Conservation (phyloP, 306 rosid species). For the Gastrolobium villosum region DNA sequence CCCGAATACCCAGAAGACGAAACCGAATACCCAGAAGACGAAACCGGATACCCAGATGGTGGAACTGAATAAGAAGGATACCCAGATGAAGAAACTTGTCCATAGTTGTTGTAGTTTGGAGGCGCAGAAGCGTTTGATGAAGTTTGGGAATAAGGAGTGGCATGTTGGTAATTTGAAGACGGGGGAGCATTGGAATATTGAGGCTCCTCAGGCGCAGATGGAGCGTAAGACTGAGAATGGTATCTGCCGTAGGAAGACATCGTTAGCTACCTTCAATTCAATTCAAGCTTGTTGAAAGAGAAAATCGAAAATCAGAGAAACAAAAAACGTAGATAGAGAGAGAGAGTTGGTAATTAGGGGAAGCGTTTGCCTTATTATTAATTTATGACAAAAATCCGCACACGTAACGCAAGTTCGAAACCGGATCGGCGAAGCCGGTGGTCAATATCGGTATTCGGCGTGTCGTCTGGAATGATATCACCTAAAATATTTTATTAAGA, state of each 20-base stretch:
- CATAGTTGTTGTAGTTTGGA: constrained; percentile 42
- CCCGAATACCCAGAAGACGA: constrained; percentile 48
- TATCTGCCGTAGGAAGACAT: constrained; percentile 68
- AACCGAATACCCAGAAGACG: constrained; percentile 44
- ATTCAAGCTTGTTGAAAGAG: background rate
- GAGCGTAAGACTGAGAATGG: constrained; percentile 57
- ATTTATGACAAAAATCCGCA: no score
- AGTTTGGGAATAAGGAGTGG: constrained; percentile 25
- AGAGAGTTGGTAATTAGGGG: background rate
- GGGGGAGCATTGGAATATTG: constrained; percentile 27
- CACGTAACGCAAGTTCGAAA: no score
- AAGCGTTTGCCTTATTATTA: no score
- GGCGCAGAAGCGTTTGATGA: constrained; percentile 10
- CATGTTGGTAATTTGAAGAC: constrained; percentile 41
- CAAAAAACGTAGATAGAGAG: background rate
- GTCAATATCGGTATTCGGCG: no score
- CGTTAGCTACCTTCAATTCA: background rate
- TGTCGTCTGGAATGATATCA: no score
- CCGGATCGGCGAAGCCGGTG: no score
- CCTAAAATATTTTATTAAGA: no score
- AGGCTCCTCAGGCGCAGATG: constrained; percentile 66
- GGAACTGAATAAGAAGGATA: constrained; percentile 30
- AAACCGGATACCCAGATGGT: constrained; percentile 43
- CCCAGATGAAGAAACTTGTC: constrained; percentile 51
- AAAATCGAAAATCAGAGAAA: no score